phyloP scores from a whole-genome alignment of 306 rosid genomes.

The Acacia crassicarpa region DNA sequence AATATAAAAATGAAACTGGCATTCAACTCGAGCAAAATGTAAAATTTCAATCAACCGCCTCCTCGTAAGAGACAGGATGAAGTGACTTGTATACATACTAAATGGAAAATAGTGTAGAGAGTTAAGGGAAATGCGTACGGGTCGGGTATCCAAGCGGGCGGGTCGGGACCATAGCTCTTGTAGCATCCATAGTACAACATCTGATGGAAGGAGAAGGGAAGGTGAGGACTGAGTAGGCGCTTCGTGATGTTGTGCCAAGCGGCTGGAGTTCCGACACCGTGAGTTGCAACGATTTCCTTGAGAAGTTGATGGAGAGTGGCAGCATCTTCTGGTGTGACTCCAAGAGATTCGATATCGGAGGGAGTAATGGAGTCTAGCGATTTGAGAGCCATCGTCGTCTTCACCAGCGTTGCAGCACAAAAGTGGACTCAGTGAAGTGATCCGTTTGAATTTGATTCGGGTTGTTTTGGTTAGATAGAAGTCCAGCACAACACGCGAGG shows the following conservation, averaged over 20 bases:
- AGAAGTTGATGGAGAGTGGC: slow-evolving; percentile 49
- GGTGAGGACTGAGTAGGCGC: slow-evolving; percentile 62
- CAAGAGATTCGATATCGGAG: slow-evolving; percentile 67
- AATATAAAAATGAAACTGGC: not conserved
- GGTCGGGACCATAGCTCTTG: slow-evolving; percentile 72
- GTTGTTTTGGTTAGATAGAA: not conserved
- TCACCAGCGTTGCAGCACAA: not conserved
- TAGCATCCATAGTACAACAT: slow-evolving; percentile 76
- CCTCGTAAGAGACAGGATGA: not conserved
- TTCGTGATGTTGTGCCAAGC: slow-evolving; percentile 69
- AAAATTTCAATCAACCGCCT: not conserved
- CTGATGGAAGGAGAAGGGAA: slow-evolving; percentile 85
- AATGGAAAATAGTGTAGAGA: not conserved
- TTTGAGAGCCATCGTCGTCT: slow-evolving; percentile 47
- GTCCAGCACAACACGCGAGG: not conserved
- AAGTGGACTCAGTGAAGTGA: not conserved
- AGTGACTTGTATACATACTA: not conserved
- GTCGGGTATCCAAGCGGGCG: slow-evolving; percentile 90
- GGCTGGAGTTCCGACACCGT: slow-evolving; percentile 59
- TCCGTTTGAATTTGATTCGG: not conserved
- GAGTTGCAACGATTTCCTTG: slow-evolving; percentile 38
- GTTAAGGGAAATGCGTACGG: slow-evolving; percentile 43
- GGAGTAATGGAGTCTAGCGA: slow-evolving; percentile 51
- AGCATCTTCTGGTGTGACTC: slow-evolving; percentile 45
- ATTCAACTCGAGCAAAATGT: not conserved